phyloP scores from a whole-genome alignment of 2,329 filamentous ascomycete genomes.

The Cladosporium sp. region DNA sequence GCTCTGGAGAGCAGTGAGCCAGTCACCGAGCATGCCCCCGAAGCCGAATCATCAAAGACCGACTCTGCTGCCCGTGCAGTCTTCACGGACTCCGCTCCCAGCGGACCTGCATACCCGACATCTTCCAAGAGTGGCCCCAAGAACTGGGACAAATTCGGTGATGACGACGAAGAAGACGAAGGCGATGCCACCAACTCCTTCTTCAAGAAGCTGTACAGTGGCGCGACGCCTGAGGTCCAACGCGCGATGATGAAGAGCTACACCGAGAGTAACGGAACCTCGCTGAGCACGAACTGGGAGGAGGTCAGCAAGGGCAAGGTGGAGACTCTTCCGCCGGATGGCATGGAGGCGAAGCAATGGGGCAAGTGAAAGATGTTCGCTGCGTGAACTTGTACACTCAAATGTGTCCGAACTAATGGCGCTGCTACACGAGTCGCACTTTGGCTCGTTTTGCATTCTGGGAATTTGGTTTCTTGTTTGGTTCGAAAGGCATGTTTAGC shows the following conservation, averaged over 20 bases:
- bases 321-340: conserved; percentile 72
- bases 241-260: conserved; percentile 99
- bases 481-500: neutral
- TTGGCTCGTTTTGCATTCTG: neutral
- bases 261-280: conserved; percentile 88
- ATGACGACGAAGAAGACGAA: conserved; percentile 54
- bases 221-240: conserved; percentile 73
- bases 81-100: conserved; percentile 20
- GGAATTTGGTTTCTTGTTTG: neutral
- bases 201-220: conserved; percentile 86
- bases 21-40: conserved; percentile 22
- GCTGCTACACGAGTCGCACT: neutral
- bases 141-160: conserved; percentile 82
- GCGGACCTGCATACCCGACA: conserved; percentile 72
- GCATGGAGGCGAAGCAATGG: conserved; percentile 76
- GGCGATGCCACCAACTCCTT: conserved; percentile 73
- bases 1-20: conserved; percentile 52
- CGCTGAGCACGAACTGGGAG: conserved; percentile 87
- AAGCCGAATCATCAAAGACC: neutral
- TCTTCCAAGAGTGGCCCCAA: conserved; percentile 82
- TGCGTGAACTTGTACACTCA: neutral
- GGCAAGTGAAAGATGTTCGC: conserved; percentile 22
- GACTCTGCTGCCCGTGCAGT: conserved; percentile 21
- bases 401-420: neutral
- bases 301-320: conserved; percentile 75